A percentile compares a stretch with the other conserved stretches of the same genome.
phyloP scores from a whole-genome alignment of 345 rosid species.

The Citrus reticulata region DNA sequence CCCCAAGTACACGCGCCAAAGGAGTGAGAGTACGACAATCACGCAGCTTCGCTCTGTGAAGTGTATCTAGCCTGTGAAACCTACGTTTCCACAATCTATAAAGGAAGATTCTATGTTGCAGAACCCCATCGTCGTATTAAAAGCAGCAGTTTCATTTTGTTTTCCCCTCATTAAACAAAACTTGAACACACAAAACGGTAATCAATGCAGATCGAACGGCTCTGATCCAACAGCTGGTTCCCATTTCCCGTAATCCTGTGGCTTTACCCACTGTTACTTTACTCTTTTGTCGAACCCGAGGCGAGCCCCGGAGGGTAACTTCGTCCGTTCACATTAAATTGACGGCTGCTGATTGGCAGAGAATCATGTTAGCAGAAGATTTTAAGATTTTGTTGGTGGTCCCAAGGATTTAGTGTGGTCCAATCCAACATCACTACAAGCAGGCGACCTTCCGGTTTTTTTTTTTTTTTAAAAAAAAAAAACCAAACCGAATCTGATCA shows the following conservation, averaged over 20 bases:
- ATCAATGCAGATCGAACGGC: conserved; percentile 1
- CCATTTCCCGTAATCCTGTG: neutral
- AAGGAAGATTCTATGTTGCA: conserved; percentile 35
- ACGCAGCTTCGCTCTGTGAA: neutral
- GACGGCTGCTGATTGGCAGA: conserved; percentile 43
- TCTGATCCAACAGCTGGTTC: neutral
- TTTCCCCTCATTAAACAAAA: neutral
- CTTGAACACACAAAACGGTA: no score
- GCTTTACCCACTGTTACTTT: conserved; percentile 6
- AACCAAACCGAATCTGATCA: neutral
- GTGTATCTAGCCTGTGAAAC: conserved; percentile 20
- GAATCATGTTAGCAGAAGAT: conserved; percentile 34
- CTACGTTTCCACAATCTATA: conserved; percentile 29
- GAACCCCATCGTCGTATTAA: conserved; percentile 3
- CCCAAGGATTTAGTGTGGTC: neutral
- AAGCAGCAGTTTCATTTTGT: neutral
- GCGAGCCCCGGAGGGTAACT: conserved; percentile 3
- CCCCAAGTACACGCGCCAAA: neutral
- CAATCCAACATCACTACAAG: neutral
- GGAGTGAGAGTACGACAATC: neutral
- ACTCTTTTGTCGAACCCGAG: conserved; percentile 24
- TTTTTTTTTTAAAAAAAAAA: no score
- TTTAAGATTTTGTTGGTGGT: conserved; percentile 35
- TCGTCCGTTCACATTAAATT: conserved; percentile 6
- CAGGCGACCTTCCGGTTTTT: conserved; percentile 5